Evolutionary conservation across 441 rosid genomes (phyloP), one percentile per base, ranked within the genome.

Genomic region (Melastoma candidum): DNA sequence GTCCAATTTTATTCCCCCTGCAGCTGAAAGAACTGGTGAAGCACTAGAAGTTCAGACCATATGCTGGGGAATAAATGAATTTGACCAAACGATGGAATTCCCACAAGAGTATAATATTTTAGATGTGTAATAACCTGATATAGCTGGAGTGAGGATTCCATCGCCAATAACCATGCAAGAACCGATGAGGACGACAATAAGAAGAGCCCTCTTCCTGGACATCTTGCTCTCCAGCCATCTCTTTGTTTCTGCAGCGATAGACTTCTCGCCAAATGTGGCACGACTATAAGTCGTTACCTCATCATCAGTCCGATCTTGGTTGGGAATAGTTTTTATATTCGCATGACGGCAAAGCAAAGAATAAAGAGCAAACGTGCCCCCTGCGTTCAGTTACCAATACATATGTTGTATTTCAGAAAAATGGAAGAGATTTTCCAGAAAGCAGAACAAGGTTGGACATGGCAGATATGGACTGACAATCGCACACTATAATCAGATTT

Each of bases 121-220:
- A 24, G 14, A 17, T 11, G 57, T 48, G 27, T 54, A 46, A 29
- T 26, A 46, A 85, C 98, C 98, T 47, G 98, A 92, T 68, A 92
- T 92, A 26, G 97, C 98, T 51, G 97, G 98, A 57, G 98, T 92
- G 49, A 92, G 87, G 67, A 92, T 88, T 49, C 98, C 98, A 67
- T 92, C 98, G 56, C 98, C 97, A 14, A 92, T 85, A 72, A 92
- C 76, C 97, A 88, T 92, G 74, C 97, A 92, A 58, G 94, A 85
- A 46, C 97, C 97, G 11, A 92, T 75, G 47, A 92, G 92, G 70
- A 92, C 98, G 51, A 80, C 66, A 59, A 81, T 51, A 12, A 85
- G 85, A 64, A 88, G 85, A 0, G 77, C 79, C 63, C 65, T 88
- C 72, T 77, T 92, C 67, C 89, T 77, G 2, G 70, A 85, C 12